These are phyloP conservation scores for Volvox reticuliferus DNA, from an alignment of 139 green algal species.

Conservation along the genomic window DNA sequence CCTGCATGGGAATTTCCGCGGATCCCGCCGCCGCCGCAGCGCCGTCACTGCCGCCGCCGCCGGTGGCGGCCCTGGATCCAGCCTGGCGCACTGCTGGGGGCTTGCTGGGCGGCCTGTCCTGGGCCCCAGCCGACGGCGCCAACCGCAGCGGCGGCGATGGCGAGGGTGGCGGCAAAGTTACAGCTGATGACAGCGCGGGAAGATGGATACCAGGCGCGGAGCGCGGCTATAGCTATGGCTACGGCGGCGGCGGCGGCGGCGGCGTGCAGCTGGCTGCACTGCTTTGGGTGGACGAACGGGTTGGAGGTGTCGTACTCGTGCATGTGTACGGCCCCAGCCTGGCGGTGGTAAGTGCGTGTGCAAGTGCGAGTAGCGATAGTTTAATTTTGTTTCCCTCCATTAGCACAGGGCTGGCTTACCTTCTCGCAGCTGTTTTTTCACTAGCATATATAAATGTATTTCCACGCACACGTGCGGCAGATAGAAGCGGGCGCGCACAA, in stretches of 20 bases:
- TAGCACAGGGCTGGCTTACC: no score
- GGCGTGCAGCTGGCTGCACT: constrained; percentile 14
- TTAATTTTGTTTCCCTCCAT: no score
- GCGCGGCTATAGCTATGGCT: neutral
- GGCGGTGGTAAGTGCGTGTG: neutral
- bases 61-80: neutral
- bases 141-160: neutral
- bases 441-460: no score
- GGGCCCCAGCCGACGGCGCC: neutral
- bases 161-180: neutral
- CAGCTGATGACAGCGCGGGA: neutral
- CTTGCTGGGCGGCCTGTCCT: neutral
- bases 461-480: no score
- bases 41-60: neutral
- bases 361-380: neutral
- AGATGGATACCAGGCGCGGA: no score
- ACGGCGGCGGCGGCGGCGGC: neutral
- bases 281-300: constrained; percentile 20
- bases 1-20: neutral
- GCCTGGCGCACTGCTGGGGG: neutral
- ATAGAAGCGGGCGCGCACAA: no score
- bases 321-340: neutral
- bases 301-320: neutral
- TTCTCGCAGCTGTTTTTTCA: no score
- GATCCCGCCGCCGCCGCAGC: neutral